Evolutionary conservation across 306 rosid genomes (phyloP), one percentile per base, ranked within the genome.

Genomic region (Cucumis melo): DNA sequence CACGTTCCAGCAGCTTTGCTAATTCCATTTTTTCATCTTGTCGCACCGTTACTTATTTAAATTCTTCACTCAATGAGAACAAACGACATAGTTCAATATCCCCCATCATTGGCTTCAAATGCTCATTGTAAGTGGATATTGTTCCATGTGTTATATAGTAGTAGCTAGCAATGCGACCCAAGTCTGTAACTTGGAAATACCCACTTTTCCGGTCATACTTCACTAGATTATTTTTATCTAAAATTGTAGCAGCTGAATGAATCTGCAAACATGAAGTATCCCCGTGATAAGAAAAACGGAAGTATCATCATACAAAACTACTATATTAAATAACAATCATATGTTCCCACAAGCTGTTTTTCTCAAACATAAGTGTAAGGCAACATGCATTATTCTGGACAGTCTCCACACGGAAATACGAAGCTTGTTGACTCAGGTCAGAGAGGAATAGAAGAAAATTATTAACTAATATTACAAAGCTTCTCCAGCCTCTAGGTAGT

Each of bases 131-230:
- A 0, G 97, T 90, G 73, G 98, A 84, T 83, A 94, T 91, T 70
- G 98, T 86, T 74, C 98, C 97, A 32, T 93, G 98, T 11, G 97
- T 90, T 71, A 93, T 91, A 83, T 93, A 93, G 81, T 93, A 91
- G 80, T 90, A 90, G 77, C 98, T 93, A 7, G 98, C 98, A 87
- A 93, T 93, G 17, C 98, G 98, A 58, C 98, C 98, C 92, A 93
- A 81, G 84, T 93, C 98, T 4, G 97, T 93, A 50, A 91, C 97
- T 82, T 94, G 97, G 73, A 94, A 94, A 85, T 91, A 94, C 68
- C 98, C 97, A 67, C 97, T 94, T 88, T 94, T 94, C 74, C 97
- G 83, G 67, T 88, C 98, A 79, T 94, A 91, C 90, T 94, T 94
- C 65, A 90, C 91, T 89, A 91, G 82, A 85, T 90, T 94, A 82